A percentile compares a stretch with the other conserved stretches of the same genome.
Conservation (phyloP, 768 basidiomycete genomes). For the Tubosaeta sp. region DNA sequence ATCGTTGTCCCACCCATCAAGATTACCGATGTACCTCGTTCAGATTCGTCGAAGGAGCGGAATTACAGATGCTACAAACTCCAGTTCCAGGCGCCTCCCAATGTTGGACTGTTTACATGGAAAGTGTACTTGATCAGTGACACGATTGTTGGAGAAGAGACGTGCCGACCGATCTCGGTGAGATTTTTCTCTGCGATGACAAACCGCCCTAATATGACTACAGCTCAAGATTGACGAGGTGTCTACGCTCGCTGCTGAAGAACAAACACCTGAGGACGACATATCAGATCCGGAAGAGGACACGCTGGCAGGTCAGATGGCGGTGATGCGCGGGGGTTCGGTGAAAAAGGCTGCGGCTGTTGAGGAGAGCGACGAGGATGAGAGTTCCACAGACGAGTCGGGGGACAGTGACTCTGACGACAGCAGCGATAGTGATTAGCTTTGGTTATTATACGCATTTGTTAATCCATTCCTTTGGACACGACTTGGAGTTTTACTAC, state of each 20-base stretch:
- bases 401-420: constrained; percentile 19
- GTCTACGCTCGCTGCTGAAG: constrained; percentile 51
- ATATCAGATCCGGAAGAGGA: constrained; percentile 99
- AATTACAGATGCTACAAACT: constrained; percentile 84
- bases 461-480: no score
- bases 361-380: constrained; percentile 36
- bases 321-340: constrained; percentile 82
- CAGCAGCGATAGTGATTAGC: constrained; percentile 27
- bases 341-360: constrained; percentile 61
- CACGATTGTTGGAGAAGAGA: constrained; percentile 82
- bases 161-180: constrained; percentile 66
- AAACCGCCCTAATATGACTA: constrained; percentile 5
- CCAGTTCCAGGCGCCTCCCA: constrained; percentile 92
- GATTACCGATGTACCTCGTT: constrained; percentile 72
- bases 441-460: neutral
- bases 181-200: constrained; percentile 22
- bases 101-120: constrained; percentile 83
- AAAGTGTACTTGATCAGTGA: constrained; percentile 84
- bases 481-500: no score
- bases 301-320: constrained; percentile 95
- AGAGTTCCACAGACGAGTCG: constrained; percentile 31
- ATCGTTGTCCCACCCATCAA: constrained; percentile 85
- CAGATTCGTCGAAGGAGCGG: constrained; percentile 43
- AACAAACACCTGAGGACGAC: constrained; percentile 74
- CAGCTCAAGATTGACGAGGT: constrained; percentile 84